A percentile compares a stretch with the other conserved stretches of the same genome.
These are phyloP conservation scores for Macrocybe gigantea DNA, from an alignment of 768 basidiomycete genomes.

Conservation along the genomic window DNA sequence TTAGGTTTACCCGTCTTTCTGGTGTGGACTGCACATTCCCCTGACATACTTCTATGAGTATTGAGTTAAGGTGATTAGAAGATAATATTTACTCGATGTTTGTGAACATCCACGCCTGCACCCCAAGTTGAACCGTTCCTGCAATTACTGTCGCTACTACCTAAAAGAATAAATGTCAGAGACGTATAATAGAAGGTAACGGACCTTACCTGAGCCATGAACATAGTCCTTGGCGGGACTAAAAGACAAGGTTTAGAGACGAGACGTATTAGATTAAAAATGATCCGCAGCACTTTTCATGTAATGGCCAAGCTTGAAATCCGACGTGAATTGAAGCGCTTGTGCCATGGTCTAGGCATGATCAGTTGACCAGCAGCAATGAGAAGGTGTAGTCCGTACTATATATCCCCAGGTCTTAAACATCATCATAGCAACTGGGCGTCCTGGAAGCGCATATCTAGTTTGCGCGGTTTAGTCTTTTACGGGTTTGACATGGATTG, in stretches of 20 bases:
- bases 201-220: conserved; percentile 47
- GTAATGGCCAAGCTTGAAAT: conserved; percentile 75
- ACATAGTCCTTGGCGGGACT: conserved; percentile 62
- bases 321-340: conserved; percentile 63
- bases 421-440: conserved; percentile 73
- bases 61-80: conserved; percentile 1
- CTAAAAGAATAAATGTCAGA: conserved; percentile 21
- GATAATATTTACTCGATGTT: conserved; percentile 42
- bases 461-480: no score
- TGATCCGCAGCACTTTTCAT: conserved; percentile 35
- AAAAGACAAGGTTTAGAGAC: conserved; percentile 10
- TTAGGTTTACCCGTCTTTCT: conserved; percentile 33
- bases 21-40: conserved; percentile 38
- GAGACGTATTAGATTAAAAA: no score
- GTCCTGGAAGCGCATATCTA: conserved; percentile 48
- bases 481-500: no score
- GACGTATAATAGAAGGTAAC: conserved; percentile 27
- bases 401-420: conserved; percentile 57
- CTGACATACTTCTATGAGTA: conserved; percentile 14
- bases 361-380: not conserved
- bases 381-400: conserved; percentile 7
- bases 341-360: conserved; percentile 42
- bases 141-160: conserved; percentile 55
- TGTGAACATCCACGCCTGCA: conserved; percentile 66
- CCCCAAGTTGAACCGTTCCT: conserved; percentile 61